Base-by-base conservation (phyloP, 768 basidiomycete genomes). In the Hypholoma sublateritium region DNA sequence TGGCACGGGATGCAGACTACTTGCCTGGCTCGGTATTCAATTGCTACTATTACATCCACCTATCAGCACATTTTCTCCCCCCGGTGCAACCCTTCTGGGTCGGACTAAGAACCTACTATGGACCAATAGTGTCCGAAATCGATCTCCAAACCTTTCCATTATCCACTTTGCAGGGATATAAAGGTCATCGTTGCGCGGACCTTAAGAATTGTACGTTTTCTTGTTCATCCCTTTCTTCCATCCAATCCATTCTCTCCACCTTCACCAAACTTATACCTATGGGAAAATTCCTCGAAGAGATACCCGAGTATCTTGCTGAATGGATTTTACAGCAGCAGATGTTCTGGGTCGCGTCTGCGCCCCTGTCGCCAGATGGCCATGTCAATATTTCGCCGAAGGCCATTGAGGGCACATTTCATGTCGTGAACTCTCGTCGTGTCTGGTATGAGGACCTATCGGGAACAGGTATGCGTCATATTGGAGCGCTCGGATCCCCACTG, bases 361-460 rank as follows among this genome's bases (percentile, higher is more conserved):
- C 88, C 12, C 78, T 88, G 17, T 72, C 70, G 8, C 66, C 64
- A 0, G 76, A 81, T 11, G 87, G 85, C 0, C 83, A 85, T 50
- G 77, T 91, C 45, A 89, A 89, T 61, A 67, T 89, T 22, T 88
- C 85, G 0, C 86, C 88, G 0, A 89, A 89, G 62, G 85, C 84
- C 44, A 72, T 79, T 24, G 70, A 77, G 58, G 82, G 82, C 7
- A 81, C 80, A 3, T 88, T 91, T 64, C 86, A 86, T 62, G 65
- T 88, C 59, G 73, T 79, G 14, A 72, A 81, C 55, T 68, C 77
- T 17, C 80, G 74, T 41, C 72, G 69, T 45, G 83, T 86, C 2
- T 89, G 88, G 88, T 90, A 90, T 59, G 86, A 90, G 63, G 88
- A 90, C 65, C 74, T 88, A 44, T 84, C 82, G 17, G 88, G 88